These are phyloP conservation scores for Dactylonectria estremocensis DNA, from an alignment of 2,329 filamentous ascomycete species.

Conservation along the genomic window DNA sequence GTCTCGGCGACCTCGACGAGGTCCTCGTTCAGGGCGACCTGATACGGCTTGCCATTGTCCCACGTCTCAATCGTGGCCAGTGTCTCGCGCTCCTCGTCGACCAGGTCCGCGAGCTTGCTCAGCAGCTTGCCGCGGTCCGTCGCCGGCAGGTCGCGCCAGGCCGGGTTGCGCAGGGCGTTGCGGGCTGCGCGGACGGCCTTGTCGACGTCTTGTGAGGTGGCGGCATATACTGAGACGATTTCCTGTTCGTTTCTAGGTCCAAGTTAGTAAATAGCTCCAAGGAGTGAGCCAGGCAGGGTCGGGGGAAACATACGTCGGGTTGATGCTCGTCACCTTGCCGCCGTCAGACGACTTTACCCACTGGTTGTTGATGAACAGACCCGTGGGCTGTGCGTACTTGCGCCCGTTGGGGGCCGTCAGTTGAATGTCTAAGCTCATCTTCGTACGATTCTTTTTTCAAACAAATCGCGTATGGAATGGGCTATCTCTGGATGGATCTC, in stretches of 20 bases:
- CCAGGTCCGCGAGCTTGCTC: slow-evolving; percentile 76
- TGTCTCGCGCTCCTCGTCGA: slow-evolving; percentile 72
- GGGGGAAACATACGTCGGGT: slow-evolving; percentile 56
- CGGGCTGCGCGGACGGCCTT: slow-evolving; percentile 65
- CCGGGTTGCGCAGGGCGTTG: slow-evolving; percentile 76
- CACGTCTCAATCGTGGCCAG: slow-evolving; percentile 77
- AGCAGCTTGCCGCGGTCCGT: slow-evolving; percentile 79
- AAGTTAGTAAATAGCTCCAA: not conserved
- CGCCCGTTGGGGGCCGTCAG: slow-evolving; percentile 70
- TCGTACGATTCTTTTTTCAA: not conserved
- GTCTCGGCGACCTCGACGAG: slow-evolving; percentile 63
- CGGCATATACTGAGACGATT: slow-evolving; percentile 53
- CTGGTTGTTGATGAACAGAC: slow-evolving; percentile 85
- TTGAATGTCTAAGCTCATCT: slow-evolving; percentile 45
- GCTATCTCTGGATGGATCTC: too few relatives aligned
- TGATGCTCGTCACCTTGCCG: slow-evolving; percentile 72
- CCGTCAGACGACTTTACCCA: slow-evolving; percentile 75
- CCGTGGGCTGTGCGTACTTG: slow-evolving; percentile 76
- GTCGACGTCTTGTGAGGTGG: slow-evolving; percentile 51
- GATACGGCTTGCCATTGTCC: slow-evolving; percentile 83
- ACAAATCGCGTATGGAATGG: too few relatives aligned
- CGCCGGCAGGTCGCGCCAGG: slow-evolving; percentile 78
- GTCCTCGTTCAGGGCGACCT: slow-evolving; percentile 77
- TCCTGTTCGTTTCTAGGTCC: slow-evolving; percentile 49
- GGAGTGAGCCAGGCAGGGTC: not conserved